Evolutionary conservation across 1,284 basidiomycete genomes (phyloP).

Genomic region (Trichosporon ovoides): DNA sequence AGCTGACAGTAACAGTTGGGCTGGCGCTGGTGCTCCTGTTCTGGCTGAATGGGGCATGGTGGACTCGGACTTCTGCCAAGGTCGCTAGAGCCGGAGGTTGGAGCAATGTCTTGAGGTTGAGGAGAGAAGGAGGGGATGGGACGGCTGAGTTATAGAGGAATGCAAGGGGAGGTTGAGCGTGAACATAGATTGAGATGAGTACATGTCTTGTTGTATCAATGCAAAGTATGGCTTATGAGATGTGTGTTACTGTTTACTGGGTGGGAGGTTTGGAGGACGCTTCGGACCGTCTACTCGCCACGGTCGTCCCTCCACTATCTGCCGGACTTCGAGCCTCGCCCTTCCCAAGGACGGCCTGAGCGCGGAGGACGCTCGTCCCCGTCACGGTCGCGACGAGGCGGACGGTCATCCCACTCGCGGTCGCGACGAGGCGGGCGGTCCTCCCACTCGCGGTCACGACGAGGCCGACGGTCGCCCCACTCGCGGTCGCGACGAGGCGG

Average conservation of each 20-base stretch:
- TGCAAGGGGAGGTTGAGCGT: neutral
- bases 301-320: no score
- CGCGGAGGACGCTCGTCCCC: no score
- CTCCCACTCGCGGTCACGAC: no score
- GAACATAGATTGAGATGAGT: no score
- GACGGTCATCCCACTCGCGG: no score
- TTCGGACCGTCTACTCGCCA: no score
- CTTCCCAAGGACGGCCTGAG: no score
- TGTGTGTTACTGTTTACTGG: neutral
- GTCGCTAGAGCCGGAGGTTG: conserved; percentile 15
- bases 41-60: conserved; percentile 23
- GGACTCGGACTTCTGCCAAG: conserved; percentile 11
- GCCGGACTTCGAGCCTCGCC: no score
- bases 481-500: no score
- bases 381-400: no score
- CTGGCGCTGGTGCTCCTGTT: conserved; percentile 23
- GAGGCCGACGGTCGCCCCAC: neutral
- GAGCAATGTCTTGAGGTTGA: neutral
- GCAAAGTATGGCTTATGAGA: neutral
- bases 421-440: no score
- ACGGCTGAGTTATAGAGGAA: neutral
- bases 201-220: neutral
- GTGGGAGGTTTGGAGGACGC: no score
- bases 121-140: neutral
- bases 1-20: conserved; percentile 12